These are phyloP conservation scores for Acacia melanoxylon DNA, from an alignment of 306 rosid species.

Conservation along the genomic window DNA sequence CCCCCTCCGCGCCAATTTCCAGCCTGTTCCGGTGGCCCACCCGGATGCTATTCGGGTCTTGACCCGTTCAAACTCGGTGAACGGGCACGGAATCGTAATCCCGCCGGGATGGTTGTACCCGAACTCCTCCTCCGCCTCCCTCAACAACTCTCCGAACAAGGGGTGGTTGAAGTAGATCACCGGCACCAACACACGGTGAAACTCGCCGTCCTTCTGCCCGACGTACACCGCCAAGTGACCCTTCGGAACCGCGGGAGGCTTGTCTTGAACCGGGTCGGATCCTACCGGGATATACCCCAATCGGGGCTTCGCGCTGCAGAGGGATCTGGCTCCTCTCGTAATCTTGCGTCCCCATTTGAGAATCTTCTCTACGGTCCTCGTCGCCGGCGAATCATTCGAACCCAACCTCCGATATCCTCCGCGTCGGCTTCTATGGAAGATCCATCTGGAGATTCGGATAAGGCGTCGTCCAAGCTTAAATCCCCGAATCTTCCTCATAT, in stretches of 20 bases:
- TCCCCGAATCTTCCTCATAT: constrained; percentile 51
- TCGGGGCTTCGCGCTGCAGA: constrained; percentile 43
- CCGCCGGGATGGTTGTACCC: constrained; percentile 85
- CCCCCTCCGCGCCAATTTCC: constrained; percentile 48
- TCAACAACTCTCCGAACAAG: constrained; percentile 65
- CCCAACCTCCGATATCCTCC: constrained; percentile 31
- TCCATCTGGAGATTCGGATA: constrained; percentile 47
- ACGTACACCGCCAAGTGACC: constrained; percentile 91
- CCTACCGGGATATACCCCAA: constrained; percentile 49
- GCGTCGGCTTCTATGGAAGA: constrained; percentile 36
- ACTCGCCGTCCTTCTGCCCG: constrained; percentile 75
- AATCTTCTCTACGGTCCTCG: constrained; percentile 41
- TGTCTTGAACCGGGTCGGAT: constrained; percentile 27
- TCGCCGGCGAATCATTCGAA: background rate
- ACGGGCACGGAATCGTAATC: constrained; percentile 80
- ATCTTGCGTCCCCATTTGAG: constrained; percentile 63
- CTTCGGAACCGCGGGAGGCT: constrained; percentile 56
- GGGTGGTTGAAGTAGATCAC: constrained; percentile 92
- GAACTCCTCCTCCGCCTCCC: constrained; percentile 72
- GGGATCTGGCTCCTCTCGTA: constrained; percentile 45
- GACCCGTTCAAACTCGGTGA: constrained; percentile 71
- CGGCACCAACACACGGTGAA: constrained; percentile 78
- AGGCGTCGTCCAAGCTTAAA: constrained; percentile 70
- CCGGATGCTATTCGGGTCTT: constrained; percentile 72
- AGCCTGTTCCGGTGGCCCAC: constrained; percentile 20